phyloP scores from a whole-genome alignment of 108 stramenopile species.

The Pelagomonas calceolata region DNA sequence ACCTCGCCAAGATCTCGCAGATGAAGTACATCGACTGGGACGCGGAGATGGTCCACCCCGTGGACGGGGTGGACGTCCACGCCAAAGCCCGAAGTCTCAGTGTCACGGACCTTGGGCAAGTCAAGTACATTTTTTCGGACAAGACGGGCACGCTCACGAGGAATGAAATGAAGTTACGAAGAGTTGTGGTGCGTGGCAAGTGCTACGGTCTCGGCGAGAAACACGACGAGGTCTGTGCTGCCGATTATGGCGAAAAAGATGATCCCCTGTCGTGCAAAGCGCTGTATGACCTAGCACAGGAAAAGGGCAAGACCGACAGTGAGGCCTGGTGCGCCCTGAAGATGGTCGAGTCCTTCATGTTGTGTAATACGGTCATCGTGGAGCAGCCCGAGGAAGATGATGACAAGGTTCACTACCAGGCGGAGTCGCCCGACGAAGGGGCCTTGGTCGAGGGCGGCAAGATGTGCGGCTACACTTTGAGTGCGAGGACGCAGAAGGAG shows the following conservation, averaged over 20 bases:
- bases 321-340: background rate
- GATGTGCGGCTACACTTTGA: conserved; percentile 6
- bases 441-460: conserved; percentile 30
- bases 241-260: background rate
- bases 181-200: conserved; percentile 24
- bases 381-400: conserved; percentile 10
- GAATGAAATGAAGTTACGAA: conserved; percentile 49
- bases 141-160: conserved; percentile 46
- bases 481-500: background rate
- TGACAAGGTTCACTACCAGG: conserved; percentile 24
- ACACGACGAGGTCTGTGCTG: background rate
- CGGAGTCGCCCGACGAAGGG: conserved; percentile 45
- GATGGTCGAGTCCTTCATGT: conserved; percentile 15
- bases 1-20: conserved; percentile 41
- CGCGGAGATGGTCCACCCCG: conserved; percentile 38
- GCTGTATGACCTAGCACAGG: background rate
- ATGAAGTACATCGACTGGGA: conserved; percentile 38
- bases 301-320: background rate
- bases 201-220: conserved; percentile 17
- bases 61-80: conserved; percentile 25
- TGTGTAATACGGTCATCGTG: conserved; percentile 41
- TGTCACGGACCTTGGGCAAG: conserved; percentile 42
- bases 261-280: background rate
- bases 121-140: conserved; percentile 12
- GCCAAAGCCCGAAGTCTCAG: conserved; percentile 24